A percentile compares a stretch with the other conserved stretches of the same genome.
phyloP scores from a whole-genome alignment of 1,284 basidiomycete species.

The Laetiporus sulphureus region DNA sequence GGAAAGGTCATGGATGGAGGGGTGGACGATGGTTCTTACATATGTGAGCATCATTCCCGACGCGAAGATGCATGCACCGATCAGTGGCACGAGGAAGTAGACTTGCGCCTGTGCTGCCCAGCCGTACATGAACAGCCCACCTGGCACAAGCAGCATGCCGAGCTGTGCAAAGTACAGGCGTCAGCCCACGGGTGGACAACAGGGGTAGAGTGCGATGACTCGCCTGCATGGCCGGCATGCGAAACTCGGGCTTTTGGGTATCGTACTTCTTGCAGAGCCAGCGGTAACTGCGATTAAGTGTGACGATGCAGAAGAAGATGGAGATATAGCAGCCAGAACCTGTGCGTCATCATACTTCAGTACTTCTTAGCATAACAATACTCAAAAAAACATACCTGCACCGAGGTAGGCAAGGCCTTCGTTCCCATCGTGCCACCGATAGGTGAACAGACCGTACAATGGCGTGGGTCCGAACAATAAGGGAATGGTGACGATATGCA shows the following conservation, averaged over 20 bases:
- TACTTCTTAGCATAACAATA: background rate
- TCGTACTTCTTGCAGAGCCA: conserved; percentile 6
- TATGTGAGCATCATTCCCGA: conserved; percentile 10
- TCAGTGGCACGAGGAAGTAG: conserved; percentile 8
- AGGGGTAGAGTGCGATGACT: background rate
- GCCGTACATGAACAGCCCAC: conserved; percentile 27
- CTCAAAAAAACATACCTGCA: conserved; percentile 1
- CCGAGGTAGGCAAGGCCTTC: conserved; percentile 9
- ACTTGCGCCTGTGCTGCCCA: conserved; percentile 9
- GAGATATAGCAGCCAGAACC: conserved; percentile 7
- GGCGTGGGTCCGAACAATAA: conserved; percentile 8
- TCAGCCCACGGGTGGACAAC: background rate
- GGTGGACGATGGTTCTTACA: background rate
- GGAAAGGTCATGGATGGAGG: background rate
- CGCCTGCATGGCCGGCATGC: conserved; percentile 10
- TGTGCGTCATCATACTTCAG: background rate
- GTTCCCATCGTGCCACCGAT: conserved; percentile 8
- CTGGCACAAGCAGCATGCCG: conserved; percentile 17
- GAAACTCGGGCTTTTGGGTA: conserved; percentile 7
- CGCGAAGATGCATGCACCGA: conserved; percentile 9
- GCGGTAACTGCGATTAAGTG: conserved; percentile 6
- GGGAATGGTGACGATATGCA: conserved; percentile 8
- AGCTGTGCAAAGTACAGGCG: background rate
- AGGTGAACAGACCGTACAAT: conserved; percentile 8
- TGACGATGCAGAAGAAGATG: conserved; percentile 5